Conservation (phyloP, 2,329 filamentous ascomycete genomes). For the Neopestalotiopsis sp. region DNA sequence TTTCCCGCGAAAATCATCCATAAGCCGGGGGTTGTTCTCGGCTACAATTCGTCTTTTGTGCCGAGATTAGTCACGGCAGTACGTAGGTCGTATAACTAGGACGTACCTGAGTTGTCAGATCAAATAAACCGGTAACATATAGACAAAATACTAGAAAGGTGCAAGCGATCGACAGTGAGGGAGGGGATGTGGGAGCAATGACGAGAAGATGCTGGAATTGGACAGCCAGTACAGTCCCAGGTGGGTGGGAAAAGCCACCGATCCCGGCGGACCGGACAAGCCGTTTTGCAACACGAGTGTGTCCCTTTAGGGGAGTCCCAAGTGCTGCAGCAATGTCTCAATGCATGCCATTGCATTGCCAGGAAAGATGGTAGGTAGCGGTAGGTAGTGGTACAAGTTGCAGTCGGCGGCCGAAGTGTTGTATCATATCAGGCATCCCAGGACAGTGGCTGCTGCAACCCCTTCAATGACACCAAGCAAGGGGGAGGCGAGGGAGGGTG, state of each 20-base stretch:
- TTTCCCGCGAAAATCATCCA: background rate
- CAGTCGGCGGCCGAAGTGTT: background rate
- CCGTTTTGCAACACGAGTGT: background rate
- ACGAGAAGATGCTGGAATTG: too few species aligned
- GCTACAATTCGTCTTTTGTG: background rate
- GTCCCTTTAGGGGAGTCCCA: background rate
- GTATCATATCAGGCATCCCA: background rate
- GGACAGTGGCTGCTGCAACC: background rate
- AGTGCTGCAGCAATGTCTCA: constrained; percentile 1
- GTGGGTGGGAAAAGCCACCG: background rate
- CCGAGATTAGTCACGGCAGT: background rate
- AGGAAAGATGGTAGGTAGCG: background rate
- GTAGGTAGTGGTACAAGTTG: background rate
- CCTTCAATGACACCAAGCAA: background rate
- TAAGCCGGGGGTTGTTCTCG: background rate
- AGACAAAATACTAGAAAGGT: too few species aligned
- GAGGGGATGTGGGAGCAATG: too few species aligned
- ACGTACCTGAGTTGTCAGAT: too few species aligned
- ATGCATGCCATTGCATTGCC: background rate
- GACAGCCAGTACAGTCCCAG: background rate
- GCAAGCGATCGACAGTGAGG: too few species aligned
- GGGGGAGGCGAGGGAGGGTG: background rate
- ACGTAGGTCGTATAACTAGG: too few species aligned
- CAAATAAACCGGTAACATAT: too few species aligned
- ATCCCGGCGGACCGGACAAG: background rate